Evolutionary conservation across 441 rosid genomes (phyloP).

Genomic region (Arabidopsis lyrata): DNA sequence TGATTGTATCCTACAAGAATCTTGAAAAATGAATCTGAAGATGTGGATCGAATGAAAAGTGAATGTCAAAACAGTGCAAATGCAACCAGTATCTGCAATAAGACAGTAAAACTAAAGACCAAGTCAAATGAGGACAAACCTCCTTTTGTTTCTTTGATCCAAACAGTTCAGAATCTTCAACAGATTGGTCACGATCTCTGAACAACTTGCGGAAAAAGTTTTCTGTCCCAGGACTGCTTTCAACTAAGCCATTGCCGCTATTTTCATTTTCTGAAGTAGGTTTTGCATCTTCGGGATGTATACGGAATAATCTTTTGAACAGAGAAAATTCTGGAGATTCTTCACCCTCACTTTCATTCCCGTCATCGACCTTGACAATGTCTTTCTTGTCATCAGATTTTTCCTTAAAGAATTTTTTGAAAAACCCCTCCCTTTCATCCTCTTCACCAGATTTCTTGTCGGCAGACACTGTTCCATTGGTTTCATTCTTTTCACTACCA

Average conservation of each 20-base stretch:
- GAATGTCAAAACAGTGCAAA: slow-evolving; percentile 23
- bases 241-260: slow-evolving; percentile 62
- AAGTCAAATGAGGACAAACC: slow-evolving; percentile 53
- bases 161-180: slow-evolving; percentile 92
- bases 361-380: slow-evolving; percentile 48
- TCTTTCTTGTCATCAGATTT: slow-evolving; percentile 88
- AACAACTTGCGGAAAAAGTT: slow-evolving; percentile 95
- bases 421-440: slow-evolving; percentile 92
- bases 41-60: slow-evolving; percentile 19
- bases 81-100: slow-evolving; percentile 19
- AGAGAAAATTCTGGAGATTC: slow-evolving; percentile 86
- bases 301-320: slow-evolving; percentile 85
- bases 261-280: slow-evolving; percentile 59
- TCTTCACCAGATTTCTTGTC: slow-evolving; percentile 75
- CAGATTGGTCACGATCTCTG: slow-evolving; percentile 91
- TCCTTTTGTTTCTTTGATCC: slow-evolving; percentile 81
- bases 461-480: slow-evolving; percentile 34
- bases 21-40: slow-evolving; percentile 22
- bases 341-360: slow-evolving; percentile 80
- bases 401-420: slow-evolving; percentile 80
- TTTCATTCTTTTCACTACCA: slow-evolving; percentile 60
- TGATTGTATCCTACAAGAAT: slow-evolving; percentile 25
- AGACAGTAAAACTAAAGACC: slow-evolving; percentile 17
- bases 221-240: slow-evolving; percentile 96
- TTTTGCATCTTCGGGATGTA: slow-evolving; percentile 90